A percentile compares a stretch with the other conserved stretches of the same genome.
Conservation (phyloP, 768 basidiomycete species). For the Coprinopsis sp. region DNA sequence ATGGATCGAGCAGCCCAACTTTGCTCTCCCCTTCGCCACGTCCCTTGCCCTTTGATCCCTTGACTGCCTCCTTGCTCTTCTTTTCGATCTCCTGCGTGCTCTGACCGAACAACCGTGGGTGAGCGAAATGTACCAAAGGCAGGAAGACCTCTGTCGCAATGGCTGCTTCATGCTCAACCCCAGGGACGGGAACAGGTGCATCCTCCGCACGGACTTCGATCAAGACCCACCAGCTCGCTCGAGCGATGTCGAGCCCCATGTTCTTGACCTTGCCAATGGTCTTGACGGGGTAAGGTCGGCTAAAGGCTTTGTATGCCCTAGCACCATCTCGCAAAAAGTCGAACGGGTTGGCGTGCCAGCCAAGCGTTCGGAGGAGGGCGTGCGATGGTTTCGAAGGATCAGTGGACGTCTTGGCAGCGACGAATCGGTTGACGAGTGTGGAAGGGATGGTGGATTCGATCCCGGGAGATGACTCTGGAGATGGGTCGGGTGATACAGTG, state of each 20-base stretch:
- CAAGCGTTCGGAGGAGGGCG: background rate
- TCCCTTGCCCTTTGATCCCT: background rate
- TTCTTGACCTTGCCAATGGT: slow-evolving; percentile 64
- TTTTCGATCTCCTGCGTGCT: slow-evolving; percentile 3
- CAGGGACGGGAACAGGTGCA: slow-evolving; percentile 24
- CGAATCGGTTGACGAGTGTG: background rate
- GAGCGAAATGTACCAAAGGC: slow-evolving; percentile 86
- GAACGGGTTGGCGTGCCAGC: slow-evolving; percentile 37
- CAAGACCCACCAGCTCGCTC: slow-evolving; percentile 64
- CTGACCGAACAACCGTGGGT: slow-evolving; percentile 26
- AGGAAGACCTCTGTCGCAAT: slow-evolving; percentile 87
- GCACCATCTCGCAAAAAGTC: slow-evolving; percentile 83
- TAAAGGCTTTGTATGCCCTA: slow-evolving; percentile 79
- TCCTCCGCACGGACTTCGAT: slow-evolving; percentile 64
- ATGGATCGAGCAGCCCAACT: too few species aligned
- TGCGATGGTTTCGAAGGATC: background rate
- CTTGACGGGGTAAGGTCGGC: slow-evolving; percentile 75
- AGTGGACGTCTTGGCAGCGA: background rate
- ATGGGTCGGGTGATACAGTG: too few species aligned
- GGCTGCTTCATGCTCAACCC: slow-evolving; percentile 39
- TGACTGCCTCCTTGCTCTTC: slow-evolving; percentile 6
- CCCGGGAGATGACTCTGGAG: too few species aligned
- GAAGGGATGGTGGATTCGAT: background rate
- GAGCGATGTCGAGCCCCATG: slow-evolving; percentile 71
- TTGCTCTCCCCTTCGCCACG: background rate